These are phyloP conservation scores for Tylopilus plumbeoviolaceoides DNA, from an alignment of 768 basidiomycete species.

Conservation along the genomic window DNA sequence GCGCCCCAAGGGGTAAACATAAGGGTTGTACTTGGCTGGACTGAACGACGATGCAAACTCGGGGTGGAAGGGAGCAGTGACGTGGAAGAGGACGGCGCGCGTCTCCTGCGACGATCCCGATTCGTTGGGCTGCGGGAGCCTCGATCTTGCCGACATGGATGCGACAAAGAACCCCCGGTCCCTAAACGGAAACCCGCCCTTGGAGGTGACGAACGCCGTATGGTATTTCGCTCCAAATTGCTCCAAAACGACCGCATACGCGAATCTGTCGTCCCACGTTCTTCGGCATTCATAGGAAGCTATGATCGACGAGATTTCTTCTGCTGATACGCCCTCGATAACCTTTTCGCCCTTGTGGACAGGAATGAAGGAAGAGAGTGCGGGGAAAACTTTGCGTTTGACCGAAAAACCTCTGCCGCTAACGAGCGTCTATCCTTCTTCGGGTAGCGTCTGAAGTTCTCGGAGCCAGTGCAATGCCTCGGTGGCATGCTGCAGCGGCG, in stretches of 20 bases:
- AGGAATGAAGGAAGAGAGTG: slow-evolving; percentile 76
- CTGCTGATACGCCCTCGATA: slow-evolving; percentile 89
- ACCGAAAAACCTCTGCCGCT: slow-evolving; percentile 74
- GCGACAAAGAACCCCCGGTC: slow-evolving; percentile 85
- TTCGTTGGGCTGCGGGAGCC: slow-evolving; percentile 33
- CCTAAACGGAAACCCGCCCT: slow-evolving; percentile 85
- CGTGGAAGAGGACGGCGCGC: slow-evolving; percentile 72
- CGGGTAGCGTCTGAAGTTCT: slow-evolving; percentile 56
- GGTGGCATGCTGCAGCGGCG: slow-evolving; percentile 76
- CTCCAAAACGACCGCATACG: slow-evolving; percentile 64
- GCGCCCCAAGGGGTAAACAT: slow-evolving; percentile 68
- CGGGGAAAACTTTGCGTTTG: slow-evolving; percentile 68
- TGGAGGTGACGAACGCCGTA: slow-evolving; percentile 69
- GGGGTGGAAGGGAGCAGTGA: slow-evolving; percentile 77
- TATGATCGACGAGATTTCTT: slow-evolving; percentile 78
- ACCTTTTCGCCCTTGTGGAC: slow-evolving; percentile 88
- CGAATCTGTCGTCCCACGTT: slow-evolving; percentile 86
- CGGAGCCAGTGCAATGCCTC: slow-evolving; percentile 81
- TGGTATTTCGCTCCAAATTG: slow-evolving; percentile 71
- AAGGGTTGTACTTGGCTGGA: slow-evolving; percentile 70
- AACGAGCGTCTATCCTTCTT: slow-evolving; percentile 71
- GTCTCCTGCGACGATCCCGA: slow-evolving; percentile 36
- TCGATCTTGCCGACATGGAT: slow-evolving; percentile 63
- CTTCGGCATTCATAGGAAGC: slow-evolving; percentile 66
- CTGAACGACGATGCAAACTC: slow-evolving; percentile 56